Evolutionary conservation across 169 alveolate species (phyloP).

Genomic region (Plasmodium vivax): DNA sequence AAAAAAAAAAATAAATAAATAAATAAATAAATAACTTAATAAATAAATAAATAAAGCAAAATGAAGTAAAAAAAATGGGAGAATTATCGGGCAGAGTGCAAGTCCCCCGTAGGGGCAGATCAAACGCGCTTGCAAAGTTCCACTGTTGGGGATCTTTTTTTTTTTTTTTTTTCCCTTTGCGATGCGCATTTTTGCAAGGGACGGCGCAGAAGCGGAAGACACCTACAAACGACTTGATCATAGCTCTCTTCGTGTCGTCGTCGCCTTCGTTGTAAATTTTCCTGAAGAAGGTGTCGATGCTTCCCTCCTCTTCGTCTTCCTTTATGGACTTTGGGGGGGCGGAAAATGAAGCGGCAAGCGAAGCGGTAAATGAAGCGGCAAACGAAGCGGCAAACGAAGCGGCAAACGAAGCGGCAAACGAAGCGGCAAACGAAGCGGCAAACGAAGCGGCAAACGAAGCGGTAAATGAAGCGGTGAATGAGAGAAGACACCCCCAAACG

Average conservation of each 20-base stretch:
- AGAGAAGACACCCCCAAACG: not conserved
- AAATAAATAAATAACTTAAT: no score
- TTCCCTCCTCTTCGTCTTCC: conserved; percentile 43
- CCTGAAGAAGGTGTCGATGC: conserved; percentile 24
- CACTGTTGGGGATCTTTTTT: not conserved
- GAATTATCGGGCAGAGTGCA: not conserved
- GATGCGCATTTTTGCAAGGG: not conserved
- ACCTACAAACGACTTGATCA: conserved; percentile 53
- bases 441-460: no score
- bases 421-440: not conserved
- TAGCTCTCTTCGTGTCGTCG: conserved; percentile 56
- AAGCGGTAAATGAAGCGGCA: not conserved
- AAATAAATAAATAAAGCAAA: not conserved
- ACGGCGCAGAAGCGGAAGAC: not conserved
- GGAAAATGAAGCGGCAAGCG: not conserved
- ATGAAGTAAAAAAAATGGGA: not conserved
- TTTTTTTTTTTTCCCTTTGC: not conserved
- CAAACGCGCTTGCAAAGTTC: not conserved
- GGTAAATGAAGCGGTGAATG: not conserved
- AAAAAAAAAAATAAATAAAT: not conserved
- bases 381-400: no score
- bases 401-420: not conserved
- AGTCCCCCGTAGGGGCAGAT: not conserved
- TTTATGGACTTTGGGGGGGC: conserved; percentile 1
- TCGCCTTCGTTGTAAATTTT: conserved; percentile 62